These are phyloP conservation scores for Nakazawaea populi DNA, from an alignment of 805 yeast genomes.

Conservation along the genomic window DNA sequence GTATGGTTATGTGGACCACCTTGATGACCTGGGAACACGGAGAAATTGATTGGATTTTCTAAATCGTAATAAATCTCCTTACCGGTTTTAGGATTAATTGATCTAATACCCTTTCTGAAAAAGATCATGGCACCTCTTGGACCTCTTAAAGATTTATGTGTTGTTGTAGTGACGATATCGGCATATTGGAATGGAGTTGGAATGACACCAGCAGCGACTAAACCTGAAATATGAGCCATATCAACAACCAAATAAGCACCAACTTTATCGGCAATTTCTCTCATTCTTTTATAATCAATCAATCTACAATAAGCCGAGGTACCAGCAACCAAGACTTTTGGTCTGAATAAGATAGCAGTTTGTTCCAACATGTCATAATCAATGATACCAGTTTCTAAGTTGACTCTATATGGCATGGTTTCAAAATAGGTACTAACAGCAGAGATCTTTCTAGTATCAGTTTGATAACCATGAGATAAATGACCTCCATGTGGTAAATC, in stretches of 20 bases:
- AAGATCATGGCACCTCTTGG: constrained; percentile 99
- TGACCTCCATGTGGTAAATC: constrained; percentile 99
- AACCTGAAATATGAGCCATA: constrained; percentile 98
- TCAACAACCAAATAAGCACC: constrained; percentile 95
- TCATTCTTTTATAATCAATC: constrained; percentile 95
- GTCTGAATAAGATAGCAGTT: constrained; percentile 88
- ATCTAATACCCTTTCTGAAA: constrained; percentile 93
- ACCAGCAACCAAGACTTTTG: constrained; percentile 95
- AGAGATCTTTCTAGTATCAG: constrained; percentile 87
- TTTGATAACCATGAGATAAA: constrained; percentile 96
- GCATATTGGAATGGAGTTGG: constrained; percentile 96
- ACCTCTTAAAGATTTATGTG: constrained; percentile 97
- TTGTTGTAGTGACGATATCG: constrained; percentile 96
- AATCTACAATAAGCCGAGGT: constrained; percentile 97
- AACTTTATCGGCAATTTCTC: constrained; percentile 92
- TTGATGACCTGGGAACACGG: constrained; percentile 99
- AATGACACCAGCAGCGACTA: constrained; percentile 92
- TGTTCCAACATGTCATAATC: constrained; percentile 94
- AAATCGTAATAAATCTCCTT: constrained; percentile 86
- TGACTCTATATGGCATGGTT: constrained; percentile 97
- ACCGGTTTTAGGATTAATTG: constrained; percentile 82
- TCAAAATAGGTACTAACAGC: constrained; percentile 95
- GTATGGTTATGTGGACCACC: constrained; percentile 99
- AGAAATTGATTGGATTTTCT: constrained; percentile 93
- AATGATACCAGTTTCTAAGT: constrained; percentile 86